These are phyloP conservation scores for Trichothecium sympodiale DNA, from an alignment of 2,329 filamentous ascomycete genomes.

Conservation along the genomic window DNA sequence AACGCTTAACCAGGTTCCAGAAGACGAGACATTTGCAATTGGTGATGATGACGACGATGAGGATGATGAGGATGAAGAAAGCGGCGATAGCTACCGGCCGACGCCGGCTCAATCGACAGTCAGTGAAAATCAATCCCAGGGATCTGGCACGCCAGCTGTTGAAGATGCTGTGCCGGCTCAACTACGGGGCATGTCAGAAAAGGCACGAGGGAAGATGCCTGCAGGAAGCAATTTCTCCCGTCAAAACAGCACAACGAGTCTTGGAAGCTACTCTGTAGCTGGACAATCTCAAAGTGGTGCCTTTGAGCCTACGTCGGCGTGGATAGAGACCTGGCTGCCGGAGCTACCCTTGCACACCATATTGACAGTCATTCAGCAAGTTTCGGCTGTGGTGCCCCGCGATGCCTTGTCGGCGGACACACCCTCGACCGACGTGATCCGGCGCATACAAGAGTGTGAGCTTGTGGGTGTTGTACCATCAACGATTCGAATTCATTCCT, in stretches of 20 bases:
- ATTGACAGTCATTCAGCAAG: constrained; percentile 62
- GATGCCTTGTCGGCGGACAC: constrained; percentile 29
- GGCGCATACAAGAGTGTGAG: constrained; percentile 46
- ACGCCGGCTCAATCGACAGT: constrained; percentile 54
- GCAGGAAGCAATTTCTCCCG: constrained; percentile 77
- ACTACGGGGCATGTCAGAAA: constrained; percentile 88
- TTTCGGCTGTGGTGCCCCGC: constrained; percentile 45
- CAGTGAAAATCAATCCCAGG: constrained; percentile 49
- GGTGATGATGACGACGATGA: constrained; percentile 68
- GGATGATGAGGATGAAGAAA: constrained; percentile 44
- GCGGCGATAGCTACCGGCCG: constrained; percentile 35
- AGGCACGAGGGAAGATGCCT: constrained; percentile 91
- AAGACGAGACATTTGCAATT: constrained; percentile 76
- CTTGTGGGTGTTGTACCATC: constrained; percentile 66
- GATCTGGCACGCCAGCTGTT: constrained; percentile 54
- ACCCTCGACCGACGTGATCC: constrained; percentile 34
- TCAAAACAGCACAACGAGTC: constrained; percentile 79
- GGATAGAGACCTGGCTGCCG: constrained; percentile 92
- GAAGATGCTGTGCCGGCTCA: constrained; percentile 78
- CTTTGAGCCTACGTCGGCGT: constrained; percentile 71
- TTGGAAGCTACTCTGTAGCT: constrained; percentile 53
- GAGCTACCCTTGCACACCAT: constrained; percentile 83
- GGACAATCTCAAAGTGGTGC: constrained; percentile 43
- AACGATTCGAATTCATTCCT: constrained; percentile 69
- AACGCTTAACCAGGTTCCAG: constrained; percentile 26